Conservation (phyloP, 2,329 filamentous ascomycete species). For the Colletotrichum viniferum region DNA sequence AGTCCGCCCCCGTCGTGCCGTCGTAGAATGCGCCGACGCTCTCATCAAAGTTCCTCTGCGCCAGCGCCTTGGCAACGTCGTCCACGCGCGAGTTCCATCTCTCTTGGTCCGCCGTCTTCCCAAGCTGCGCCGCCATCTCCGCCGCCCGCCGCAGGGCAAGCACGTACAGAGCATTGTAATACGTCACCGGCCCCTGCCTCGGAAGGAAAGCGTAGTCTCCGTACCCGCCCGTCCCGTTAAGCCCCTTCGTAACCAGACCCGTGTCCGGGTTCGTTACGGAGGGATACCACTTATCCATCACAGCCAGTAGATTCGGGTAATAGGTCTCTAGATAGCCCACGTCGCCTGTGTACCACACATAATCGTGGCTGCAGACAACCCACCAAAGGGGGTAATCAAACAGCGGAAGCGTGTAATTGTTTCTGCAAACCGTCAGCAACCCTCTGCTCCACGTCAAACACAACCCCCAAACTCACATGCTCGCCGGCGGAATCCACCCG, state of each 20-base stretch:
- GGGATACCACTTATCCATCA: slow-evolving; percentile 52
- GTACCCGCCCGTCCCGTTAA: slow-evolving; percentile 35
- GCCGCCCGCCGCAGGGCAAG: slow-evolving; percentile 49
- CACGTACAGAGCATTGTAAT: slow-evolving; percentile 57
- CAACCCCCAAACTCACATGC: slow-evolving; percentile 41
- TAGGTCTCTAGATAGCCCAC: slow-evolving; percentile 42
- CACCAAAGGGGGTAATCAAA: slow-evolving; percentile 61
- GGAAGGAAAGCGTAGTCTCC: slow-evolving; percentile 58
- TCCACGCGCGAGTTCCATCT: slow-evolving; percentile 44
- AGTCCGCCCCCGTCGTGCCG: slow-evolving; percentile 29
- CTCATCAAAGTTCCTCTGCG: slow-evolving; percentile 44
- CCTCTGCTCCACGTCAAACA: neutral
- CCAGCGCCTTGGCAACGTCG: slow-evolving; percentile 37
- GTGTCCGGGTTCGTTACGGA: slow-evolving; percentile 42
- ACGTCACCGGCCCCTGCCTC: slow-evolving; percentile 51
- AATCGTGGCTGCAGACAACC: slow-evolving; percentile 52
- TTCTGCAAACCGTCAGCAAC: slow-evolving; percentile 29
- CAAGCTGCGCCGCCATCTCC: slow-evolving; percentile 39
- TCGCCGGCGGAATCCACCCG: slow-evolving; percentile 59
- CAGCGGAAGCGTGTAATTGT: slow-evolving; percentile 49
- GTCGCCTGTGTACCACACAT: slow-evolving; percentile 55
- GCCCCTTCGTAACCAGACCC: slow-evolving; percentile 45
- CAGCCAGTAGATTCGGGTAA: slow-evolving; percentile 42
- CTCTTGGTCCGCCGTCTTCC: slow-evolving; percentile 33
- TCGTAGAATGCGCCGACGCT: slow-evolving; percentile 50